Base-by-base conservation (phyloP, 306 rosid species). In the Prunus mongolica region DNA sequence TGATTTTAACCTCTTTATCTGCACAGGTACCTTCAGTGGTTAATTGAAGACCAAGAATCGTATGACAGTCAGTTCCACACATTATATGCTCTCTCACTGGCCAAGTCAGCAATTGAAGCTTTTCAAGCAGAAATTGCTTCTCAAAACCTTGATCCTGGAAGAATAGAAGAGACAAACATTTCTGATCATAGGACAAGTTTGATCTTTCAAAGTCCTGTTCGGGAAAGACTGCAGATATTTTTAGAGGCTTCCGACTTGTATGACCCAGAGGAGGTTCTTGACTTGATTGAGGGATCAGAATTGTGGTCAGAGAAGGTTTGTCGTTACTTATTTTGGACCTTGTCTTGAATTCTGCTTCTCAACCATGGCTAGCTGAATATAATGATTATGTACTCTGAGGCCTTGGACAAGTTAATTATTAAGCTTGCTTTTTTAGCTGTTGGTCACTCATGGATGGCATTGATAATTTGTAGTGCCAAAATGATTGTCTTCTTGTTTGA, bases 251-350 rank as follows among this genome's bases (percentile, higher is more conserved):
- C 98, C 20, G 98, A 92, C 74, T 79, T 92, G 81, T 95, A 90
- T 88, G 98, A 95, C 76, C 92, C 98, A 47, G 98, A 95, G 80
- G 98, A 95, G 73, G 90, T 95, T 87, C 91, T 95, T 65, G 92
- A 92, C 78, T 84, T 95, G 87, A 87, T 95, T 79, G 98, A 88
- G 88, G 96, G 88, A 78, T 95, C 98, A 76, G 98, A 95, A 70
- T 85, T 95, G 65, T 95, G 97, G 98, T 82, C 85, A 82, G 98
- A 95, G 82, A 95, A 95, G 97, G 98, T 92, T 50, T 49, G 67
- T 71, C 63, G 38, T 47, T 24, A 51, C 56, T 82, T 55, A 72
- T 82, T 62, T 46, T 80, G 24, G 67, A 65, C 77, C 71, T 55
- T 71, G 51, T 75, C 80, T 55, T 67, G 67, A 51, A 52, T 78